phyloP scores from a whole-genome alignment of 768 basidiomycete genomes.

The Termitomyces sp. region DNA sequence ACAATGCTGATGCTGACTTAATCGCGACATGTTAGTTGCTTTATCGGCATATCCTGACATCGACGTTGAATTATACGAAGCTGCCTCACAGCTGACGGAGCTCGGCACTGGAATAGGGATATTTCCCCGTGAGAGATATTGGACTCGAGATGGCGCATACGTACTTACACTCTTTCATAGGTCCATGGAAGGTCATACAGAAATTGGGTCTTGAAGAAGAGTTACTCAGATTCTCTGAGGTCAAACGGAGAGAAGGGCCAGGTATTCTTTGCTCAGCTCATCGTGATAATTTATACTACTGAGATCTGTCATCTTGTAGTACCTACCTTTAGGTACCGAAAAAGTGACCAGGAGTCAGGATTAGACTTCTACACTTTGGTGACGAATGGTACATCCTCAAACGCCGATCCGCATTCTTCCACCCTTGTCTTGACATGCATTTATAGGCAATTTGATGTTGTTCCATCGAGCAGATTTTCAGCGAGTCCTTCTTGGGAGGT shows the following conservation, averaged over 20 bases:
- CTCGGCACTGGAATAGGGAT: slow-evolving; percentile 62
- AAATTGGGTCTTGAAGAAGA: slow-evolving; percentile 45
- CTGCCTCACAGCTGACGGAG: slow-evolving; percentile 44
- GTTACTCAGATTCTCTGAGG: slow-evolving; percentile 34
- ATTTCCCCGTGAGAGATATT: slow-evolving; percentile 38
- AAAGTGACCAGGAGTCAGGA: slow-evolving; percentile 56
- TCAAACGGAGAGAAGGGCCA: slow-evolving; percentile 35
- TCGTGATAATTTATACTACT: background rate
- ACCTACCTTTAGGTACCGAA: slow-evolving; percentile 50
- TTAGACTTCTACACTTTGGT: slow-evolving; percentile 49
- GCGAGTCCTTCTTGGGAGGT: slow-evolving; percentile 44
- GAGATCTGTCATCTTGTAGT: slow-evolving; percentile 30
- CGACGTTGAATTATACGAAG: slow-evolving; percentile 55
- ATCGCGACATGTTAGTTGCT: slow-evolving; percentile 26
- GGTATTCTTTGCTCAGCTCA: slow-evolving; percentile 22
- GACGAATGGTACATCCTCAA: slow-evolving; percentile 47
- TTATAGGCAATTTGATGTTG: slow-evolving; percentile 43
- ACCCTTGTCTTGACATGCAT: slow-evolving; percentile 9
- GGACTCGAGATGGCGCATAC: background rate
- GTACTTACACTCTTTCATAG: slow-evolving; percentile 19
- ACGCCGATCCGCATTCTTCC: background rate
- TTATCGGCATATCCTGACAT: slow-evolving; percentile 49
- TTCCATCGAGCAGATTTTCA: slow-evolving; percentile 74
- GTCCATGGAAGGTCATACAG: slow-evolving; percentile 46
- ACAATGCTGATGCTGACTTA: slow-evolving; percentile 8